Evolutionary conservation across 2,329 filamentous ascomycete species (phyloP), one percentile per base, ranked within the genome.

Genomic region (Sarocladium oryzae): DNA sequence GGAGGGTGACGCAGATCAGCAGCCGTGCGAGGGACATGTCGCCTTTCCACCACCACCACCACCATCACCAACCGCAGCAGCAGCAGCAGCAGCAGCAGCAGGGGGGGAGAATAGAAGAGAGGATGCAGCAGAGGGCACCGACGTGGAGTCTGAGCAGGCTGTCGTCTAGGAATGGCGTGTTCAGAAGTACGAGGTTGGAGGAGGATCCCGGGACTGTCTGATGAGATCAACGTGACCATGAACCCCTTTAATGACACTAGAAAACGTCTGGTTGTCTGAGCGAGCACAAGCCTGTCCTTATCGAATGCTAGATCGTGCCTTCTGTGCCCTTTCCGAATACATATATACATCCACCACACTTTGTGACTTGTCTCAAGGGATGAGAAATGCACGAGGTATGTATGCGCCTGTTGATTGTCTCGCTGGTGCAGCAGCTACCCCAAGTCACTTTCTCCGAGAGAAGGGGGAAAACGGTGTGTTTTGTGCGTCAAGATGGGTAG

Each of bases 1-100:
- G 55, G 16, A 48, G 55, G 2, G 45, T 57, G 28, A 57, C 55
- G 1, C 54, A 57, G 49, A 57, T 57, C 46, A 51, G 52, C 52
- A 55, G 54, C 32, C 53, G 54, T 15, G 28, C 28, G 35, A 41
- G 51, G 13, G 38, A 51, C 11, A 49, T 41, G 28, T 43, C 40
- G 26, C 35, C 20, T 10, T 37, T n/a, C 15, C 26, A 49, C 20
- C 46, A 32, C 33, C 46, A 36, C 32, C 18, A 26, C 20, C 46
- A 37, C 20, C 46, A 26, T 11, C 43, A 32, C 20, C n/a, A n/a
- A n/a, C n/a, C n/a, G n/a, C 41, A 46, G 8, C 38, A 41, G 13
- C 18, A 21, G 7, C 6, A 30, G 24, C 23, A 46, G 23, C 8
- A 35, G 7, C 26, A 15, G 11, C 7, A 21, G 18, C n/a, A 37